Base-by-base conservation (phyloP, 2,329 filamentous ascomycete species). In the Epichloe hybrida region DNA sequence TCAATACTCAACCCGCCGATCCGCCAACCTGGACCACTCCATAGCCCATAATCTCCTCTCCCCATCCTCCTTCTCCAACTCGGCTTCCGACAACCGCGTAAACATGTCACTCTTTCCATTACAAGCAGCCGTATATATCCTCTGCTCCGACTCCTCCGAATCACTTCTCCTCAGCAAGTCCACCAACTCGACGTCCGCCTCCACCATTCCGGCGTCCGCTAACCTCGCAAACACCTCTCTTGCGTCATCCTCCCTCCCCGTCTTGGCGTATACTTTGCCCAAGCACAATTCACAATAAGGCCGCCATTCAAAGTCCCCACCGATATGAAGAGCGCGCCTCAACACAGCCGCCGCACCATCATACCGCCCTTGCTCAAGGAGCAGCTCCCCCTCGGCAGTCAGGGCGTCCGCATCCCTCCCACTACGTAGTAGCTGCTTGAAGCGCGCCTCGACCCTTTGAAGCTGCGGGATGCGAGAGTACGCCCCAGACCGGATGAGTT, bases 331-430 rank as follows among this genome's bases (percentile, higher is more conserved):
- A 4, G 65, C 65, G 31, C 56, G 55, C 36, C 57, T 51, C 11
- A 65, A 50, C 4, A 54, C 42, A 13, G 47, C 48, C 21, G 52
- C 53, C 4, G 64, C 61, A 7, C 55, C 57, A 1, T 52, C 50
- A 48, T 59, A 60, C 36, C 56, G 59, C 5, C 58, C 59, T 39
- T 57, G 53, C 27, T 47, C 44, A 46, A 57, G 59, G 12, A 65
- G 59, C 27, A 57, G 27, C 49, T 63, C 59, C 15, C 69, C 69
- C 41, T 69, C 61, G 7, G 61, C 56, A 4, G 63, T 61, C 21
- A 70, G 56, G 35, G 66, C 69, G 43, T 70, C 58, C 3, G 65
- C 57, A 38, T 70, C 59, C n/a, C 55, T 59, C 27, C 58, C 62
- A 34, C 54, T 50, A 12, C 55, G 41, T 31, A 68, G 57, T 9